Base-by-base conservation (phyloP, 805 yeast genomes). In the Nakazawaea molendinolei region DNA sequence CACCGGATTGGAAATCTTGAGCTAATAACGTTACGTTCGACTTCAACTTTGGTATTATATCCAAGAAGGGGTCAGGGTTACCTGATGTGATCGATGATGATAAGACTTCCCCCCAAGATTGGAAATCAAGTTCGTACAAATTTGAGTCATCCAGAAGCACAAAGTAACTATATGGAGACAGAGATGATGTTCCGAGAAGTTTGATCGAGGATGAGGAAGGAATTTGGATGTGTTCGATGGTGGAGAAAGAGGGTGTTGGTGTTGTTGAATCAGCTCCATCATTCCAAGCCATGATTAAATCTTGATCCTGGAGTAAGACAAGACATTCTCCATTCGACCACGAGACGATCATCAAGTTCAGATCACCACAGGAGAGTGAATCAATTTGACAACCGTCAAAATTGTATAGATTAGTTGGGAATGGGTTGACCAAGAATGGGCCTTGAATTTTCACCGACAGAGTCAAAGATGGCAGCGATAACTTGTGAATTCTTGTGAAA, bases 391-490 rank as follows among this genome's bases (percentile, higher is more conserved):
- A 41, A 1, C 73, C 71, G 7, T 61, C 60, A 23, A 61, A 68
- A 3, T 58, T 61, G 49, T 80, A 78, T 3, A 79, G 51, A 8
- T 49, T 53, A 3, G 64, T 68, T 1, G 84, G 82, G 44, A 64
- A 79, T 3, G 84, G 82, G 21, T 56, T 49, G 10, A 76, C 56
- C 1, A 60, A 46, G 36, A 74, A 60, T 2, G 86, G 82, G 2
- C 86, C 86, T 47, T 71, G 76, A 4, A 60, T 39, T 4, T 43
- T 18, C 17, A 38, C 26, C 3, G 15, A 8, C 12, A 4, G 20
- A 5, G 16, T n/a, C 12, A 25, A 6, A 8, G 5, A 22, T 17
- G 34, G 31, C 5, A 29, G 17, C 5, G 24, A 7, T 5, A 32
- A n/a, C 10, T 31, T 26, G 13, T 15, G 9, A 8, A 8, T 16